These are phyloP conservation scores for Komagataella pseudopastoris DNA, from an alignment of 805 yeast species.

Conservation along the genomic window DNA sequence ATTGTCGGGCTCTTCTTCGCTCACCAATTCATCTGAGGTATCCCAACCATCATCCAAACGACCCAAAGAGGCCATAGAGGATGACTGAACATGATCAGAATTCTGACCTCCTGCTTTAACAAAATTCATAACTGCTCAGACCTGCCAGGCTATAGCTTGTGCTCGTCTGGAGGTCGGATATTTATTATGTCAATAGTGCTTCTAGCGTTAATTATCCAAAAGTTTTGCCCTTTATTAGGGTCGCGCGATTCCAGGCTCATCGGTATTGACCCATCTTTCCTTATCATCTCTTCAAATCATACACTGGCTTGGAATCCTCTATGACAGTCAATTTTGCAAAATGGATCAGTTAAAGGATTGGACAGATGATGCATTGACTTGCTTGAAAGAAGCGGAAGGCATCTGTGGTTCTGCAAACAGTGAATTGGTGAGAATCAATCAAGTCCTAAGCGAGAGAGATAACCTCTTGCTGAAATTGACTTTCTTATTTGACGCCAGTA, in stretches of 20 bases:
- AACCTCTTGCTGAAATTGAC: slow-evolving; percentile 25
- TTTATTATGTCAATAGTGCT: neutral
- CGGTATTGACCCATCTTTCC: neutral
- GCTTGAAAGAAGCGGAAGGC: slow-evolving; percentile 33
- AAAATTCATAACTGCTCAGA: neutral
- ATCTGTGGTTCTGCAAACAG: slow-evolving; percentile 37
- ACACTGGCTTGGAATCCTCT: neutral
- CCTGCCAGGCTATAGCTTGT: neutral
- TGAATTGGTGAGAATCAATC: slow-evolving; percentile 20
- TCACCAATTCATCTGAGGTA: neutral
- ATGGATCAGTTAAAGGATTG: slow-evolving; percentile 12
- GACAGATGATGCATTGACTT: slow-evolving; percentile 32
- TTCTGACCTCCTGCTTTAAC: neutral
- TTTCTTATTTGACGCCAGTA: slow-evolving; percentile 30
- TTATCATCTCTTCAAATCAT: neutral
- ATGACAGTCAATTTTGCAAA: neutral
- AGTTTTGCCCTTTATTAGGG: neutral
- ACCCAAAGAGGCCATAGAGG: neutral
- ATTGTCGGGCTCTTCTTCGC: neutral
- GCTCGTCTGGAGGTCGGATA: neutral
- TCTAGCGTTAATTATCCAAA: neutral
- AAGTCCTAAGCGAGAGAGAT: slow-evolving; percentile 25
- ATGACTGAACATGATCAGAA: neutral
- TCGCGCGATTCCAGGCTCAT: neutral
- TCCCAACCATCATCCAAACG: neutral